These are phyloP conservation scores for Penicillium sp. DNA, from an alignment of 2,329 filamentous ascomycete genomes.

Conservation along the genomic window DNA sequence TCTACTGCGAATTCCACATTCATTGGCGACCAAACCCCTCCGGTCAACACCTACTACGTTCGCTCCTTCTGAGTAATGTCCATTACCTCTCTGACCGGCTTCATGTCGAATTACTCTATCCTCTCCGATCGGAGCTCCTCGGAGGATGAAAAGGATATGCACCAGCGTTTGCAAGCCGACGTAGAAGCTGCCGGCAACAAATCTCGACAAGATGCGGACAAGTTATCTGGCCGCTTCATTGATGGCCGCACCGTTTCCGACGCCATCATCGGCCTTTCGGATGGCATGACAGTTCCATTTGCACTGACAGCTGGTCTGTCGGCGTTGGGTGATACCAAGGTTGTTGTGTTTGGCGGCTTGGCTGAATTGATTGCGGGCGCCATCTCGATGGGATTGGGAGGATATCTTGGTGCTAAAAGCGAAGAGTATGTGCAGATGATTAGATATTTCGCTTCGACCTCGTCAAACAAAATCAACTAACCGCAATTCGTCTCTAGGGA, in stretches of 20 bases:
- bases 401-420: slow-evolving; percentile 67
- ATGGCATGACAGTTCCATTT: slow-evolving; percentile 79
- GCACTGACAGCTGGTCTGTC: slow-evolving; percentile 73
- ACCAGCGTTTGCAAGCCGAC: slow-evolving; percentile 20
- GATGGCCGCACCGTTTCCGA: slow-evolving; percentile 53
- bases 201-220: slow-evolving; percentile 19
- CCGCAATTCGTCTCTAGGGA: slow-evolving; percentile 28
- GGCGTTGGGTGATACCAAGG: slow-evolving; percentile 64
- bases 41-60: background rate
- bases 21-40: background rate
- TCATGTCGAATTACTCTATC: slow-evolving; percentile 36
- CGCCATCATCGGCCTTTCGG: slow-evolving; percentile 75
- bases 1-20: background rate
- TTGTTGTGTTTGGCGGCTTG: slow-evolving; percentile 72
- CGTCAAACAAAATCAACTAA: background rate
- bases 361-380: slow-evolving; percentile 76
- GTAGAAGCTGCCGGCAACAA: slow-evolving; percentile 16
- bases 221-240: slow-evolving; percentile 33
- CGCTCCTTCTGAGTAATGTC: slow-evolving; percentile 29
- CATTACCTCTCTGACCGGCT: slow-evolving; percentile 32
- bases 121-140: slow-evolving; percentile 21
- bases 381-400: slow-evolving; percentile 78
- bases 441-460: too few species aligned
- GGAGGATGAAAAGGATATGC: slow-evolving; percentile 36
- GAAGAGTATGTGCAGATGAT: slow-evolving; percentile 45